Conservation (phyloP, 345 rosid genomes). For the Sonneratia caseolaris region DNA sequence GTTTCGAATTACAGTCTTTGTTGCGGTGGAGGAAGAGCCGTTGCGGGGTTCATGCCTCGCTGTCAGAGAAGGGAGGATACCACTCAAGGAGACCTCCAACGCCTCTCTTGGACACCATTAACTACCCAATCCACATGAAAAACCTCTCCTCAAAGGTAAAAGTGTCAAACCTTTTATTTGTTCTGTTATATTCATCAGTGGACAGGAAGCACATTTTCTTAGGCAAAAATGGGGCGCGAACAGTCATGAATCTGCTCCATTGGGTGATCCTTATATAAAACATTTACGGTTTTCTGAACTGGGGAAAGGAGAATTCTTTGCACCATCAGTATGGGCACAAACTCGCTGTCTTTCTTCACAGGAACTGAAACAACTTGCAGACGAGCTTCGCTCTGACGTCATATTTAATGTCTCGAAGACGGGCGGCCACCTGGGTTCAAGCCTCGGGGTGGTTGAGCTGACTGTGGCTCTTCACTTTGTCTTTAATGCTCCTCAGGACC, state of each 20-base stretch:
- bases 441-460: conserved; percentile 97
- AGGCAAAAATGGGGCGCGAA: background rate
- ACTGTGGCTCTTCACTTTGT: conserved; percentile 97
- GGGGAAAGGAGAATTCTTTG: no score
- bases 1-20: conserved; percentile 2
- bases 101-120: conserved; percentile 86
- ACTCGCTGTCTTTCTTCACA: conserved; percentile 2
- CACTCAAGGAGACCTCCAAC: conserved; percentile 73
- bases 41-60: conserved; percentile 52
- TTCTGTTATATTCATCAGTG: background rate
- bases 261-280: background rate
- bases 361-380: conserved; percentile 84
- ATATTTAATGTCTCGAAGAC: conserved; percentile 85
- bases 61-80: conserved; percentile 65
- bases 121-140: conserved; percentile 93
- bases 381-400: conserved; percentile 86
- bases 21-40: conserved; percentile 43
- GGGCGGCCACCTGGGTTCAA: conserved; percentile 93
- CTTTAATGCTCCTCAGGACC: conserved; percentile 82
- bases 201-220: no score
- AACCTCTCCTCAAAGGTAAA: conserved; percentile 72
- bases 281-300: no score
- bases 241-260: background rate
- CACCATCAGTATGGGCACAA: background rate
- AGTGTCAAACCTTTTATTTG: background rate